A percentile compares a stretch with the other conserved stretches of the same genome.
Evolutionary conservation across 768 basidiomycete species (phyloP).

Genomic region (Paxillus involutus): DNA sequence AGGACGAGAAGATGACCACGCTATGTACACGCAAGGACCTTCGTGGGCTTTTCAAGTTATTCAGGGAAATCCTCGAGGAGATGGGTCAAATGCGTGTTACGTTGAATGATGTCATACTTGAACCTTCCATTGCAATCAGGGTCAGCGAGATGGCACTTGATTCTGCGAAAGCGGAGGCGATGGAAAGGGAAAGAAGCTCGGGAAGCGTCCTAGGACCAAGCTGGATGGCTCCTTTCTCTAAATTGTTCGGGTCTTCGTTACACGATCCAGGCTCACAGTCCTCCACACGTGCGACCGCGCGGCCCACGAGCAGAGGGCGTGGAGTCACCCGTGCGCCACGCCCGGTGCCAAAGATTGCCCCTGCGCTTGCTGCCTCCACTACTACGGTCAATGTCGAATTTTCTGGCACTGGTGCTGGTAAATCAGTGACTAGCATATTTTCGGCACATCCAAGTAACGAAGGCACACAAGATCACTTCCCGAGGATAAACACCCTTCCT

Average conservation of each 20-base stretch:
- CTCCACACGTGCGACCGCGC: slow-evolving; percentile 25
- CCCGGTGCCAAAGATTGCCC: slow-evolving; percentile 75
- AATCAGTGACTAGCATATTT: slow-evolving; percentile 48
- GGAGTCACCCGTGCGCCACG: slow-evolving; percentile 34
- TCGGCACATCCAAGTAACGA: slow-evolving; percentile 29
- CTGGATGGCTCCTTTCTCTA: slow-evolving; percentile 89
- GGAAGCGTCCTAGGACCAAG: slow-evolving; percentile 41
- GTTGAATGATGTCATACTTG: slow-evolving; percentile 88
- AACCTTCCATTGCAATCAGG: slow-evolving; percentile 72
- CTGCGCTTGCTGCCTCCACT: slow-evolving; percentile 82
- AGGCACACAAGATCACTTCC: slow-evolving; percentile 5
- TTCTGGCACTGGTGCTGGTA: slow-evolving; percentile 65
- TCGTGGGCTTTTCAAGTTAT: slow-evolving; percentile 74
- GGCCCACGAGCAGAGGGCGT: slow-evolving; percentile 24
- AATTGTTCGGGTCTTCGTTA: slow-evolving; percentile 58
- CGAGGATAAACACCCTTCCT: slow-evolving; percentile 13
- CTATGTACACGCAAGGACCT: slow-evolving; percentile 78
- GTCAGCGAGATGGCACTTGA: slow-evolving; percentile 73
- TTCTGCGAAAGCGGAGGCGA: slow-evolving; percentile 48
- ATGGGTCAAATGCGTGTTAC: slow-evolving; percentile 78
- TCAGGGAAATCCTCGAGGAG: slow-evolving; percentile 83
- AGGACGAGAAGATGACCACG: slow-evolving; percentile 68
- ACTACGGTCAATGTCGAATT: slow-evolving; percentile 98
- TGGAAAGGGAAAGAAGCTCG: slow-evolving; percentile 32
- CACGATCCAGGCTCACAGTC: slow-evolving; percentile 16